phyloP scores from a whole-genome alignment of 306 rosid genomes.

The Quercus dentata region DNA sequence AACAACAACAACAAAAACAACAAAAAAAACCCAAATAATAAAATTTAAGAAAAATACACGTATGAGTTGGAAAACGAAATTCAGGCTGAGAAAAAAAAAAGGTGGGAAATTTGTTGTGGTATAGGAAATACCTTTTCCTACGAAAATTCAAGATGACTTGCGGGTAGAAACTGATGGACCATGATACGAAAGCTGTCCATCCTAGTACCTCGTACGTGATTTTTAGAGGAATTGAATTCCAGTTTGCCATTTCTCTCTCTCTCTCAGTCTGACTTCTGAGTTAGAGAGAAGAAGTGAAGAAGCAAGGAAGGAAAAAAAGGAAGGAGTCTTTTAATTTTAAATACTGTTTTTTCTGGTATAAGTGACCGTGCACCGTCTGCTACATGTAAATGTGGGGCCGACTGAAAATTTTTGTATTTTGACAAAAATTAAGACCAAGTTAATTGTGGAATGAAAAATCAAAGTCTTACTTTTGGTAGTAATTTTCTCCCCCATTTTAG shows the following conservation, averaged over 20 bases:
- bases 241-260: conserved; percentile 49
- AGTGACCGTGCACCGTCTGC: no score
- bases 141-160: conserved; percentile 77
- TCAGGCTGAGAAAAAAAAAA: not conserved
- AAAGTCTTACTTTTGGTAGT: no score
- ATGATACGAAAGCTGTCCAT: conserved; percentile 65
- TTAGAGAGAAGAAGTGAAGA: no score
- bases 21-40: not conserved
- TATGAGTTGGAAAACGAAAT: not conserved
- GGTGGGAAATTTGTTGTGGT: not conserved
- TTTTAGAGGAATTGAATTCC: conserved; percentile 75
- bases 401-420: no score
- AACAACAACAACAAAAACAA: not conserved
- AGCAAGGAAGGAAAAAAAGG: not conserved
- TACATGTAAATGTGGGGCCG: no score
- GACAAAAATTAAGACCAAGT: no score
- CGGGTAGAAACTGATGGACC: conserved; percentile 84
- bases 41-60: not conserved
- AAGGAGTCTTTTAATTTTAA: no score
- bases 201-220: conserved; percentile 62
- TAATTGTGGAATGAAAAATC: no score
- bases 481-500: no score
- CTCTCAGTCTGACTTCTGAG: not conserved
- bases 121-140: conserved; percentile 56
- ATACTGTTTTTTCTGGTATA: no score